Evolutionary conservation across 2,329 filamentous ascomycete species (phyloP).

Genomic region (Venturiaceae sp.): DNA sequence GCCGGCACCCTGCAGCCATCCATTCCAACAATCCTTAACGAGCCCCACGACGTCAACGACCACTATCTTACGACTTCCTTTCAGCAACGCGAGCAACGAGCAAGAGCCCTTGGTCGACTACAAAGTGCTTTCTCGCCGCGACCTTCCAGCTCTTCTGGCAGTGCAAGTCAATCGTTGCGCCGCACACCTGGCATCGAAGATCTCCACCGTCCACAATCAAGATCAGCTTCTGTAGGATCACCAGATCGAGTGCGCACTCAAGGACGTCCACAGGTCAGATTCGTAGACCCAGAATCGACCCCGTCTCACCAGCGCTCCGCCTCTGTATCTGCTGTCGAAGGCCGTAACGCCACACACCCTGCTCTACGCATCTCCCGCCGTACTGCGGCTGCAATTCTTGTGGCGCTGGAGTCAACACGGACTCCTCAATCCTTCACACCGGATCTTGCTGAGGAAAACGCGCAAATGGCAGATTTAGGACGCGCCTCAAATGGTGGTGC

Average conservation of each 20-base stretch:
- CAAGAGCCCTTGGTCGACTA: conserved; percentile 21
- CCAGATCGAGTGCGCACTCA: conserved; percentile 15
- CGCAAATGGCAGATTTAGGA: conserved; percentile 76
- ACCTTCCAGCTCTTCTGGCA: conserved; percentile 43
- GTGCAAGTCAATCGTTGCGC: conserved; percentile 39
- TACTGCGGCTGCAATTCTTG: conserved; percentile 84
- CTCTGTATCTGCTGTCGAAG: conserved; percentile 19
- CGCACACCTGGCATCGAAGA: conserved; percentile 43
- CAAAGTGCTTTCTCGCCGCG: conserved; percentile 29
- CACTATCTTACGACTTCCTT: conserved; percentile 25
- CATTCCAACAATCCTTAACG: conserved; percentile 18
- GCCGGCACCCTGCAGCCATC: conserved; percentile 4
- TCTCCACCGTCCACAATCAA: conserved; percentile 26
- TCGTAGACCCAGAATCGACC: conserved; percentile 21
- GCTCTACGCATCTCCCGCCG: conserved; percentile 67
- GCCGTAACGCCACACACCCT: conserved; percentile 34
- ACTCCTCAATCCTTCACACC: conserved; percentile 74
- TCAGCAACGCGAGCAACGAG: conserved; percentile 33
- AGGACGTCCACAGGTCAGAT: conserved; percentile 22
- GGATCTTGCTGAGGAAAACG: conserved; percentile 78
- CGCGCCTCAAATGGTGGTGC: conserved; percentile 44
- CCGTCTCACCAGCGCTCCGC: conserved; percentile 22
- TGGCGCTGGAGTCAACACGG: conserved; percentile 79
- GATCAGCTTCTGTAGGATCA: conserved; percentile 35
- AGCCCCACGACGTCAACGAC: conserved; percentile 25